Percentiles rank a stretch among this genome's conserved stretches.
phyloP scores from a whole-genome alignment of 2,329 filamentous ascomycete species.

The Penicillium thymicola region DNA sequence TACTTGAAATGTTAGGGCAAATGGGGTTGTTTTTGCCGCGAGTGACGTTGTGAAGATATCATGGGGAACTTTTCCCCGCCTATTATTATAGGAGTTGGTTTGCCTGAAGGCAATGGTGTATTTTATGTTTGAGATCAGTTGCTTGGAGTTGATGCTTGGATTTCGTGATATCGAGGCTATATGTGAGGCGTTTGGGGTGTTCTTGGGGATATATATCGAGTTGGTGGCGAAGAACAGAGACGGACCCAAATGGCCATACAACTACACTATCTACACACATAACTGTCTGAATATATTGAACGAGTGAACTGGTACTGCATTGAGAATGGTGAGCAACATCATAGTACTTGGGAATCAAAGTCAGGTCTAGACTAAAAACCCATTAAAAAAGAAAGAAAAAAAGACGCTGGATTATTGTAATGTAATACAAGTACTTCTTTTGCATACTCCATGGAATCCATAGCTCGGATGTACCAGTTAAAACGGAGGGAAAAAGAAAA shows the following conservation, averaged over 20 bases:
- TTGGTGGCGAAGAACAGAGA: too few relatives aligned
- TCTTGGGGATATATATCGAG: background rate
- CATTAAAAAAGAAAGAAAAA: constrained; percentile 12
- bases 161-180: background rate
- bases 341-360: constrained; percentile 17
- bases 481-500: constrained; percentile 10
- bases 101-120: background rate
- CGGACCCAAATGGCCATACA: too few relatives aligned
- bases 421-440: constrained; percentile 28
- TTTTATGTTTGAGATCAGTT: background rate
- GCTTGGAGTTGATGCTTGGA: background rate
- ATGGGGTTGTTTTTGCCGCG: constrained; percentile 6
- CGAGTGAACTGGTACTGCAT: constrained; percentile 8
- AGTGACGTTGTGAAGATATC: constrained; percentile 22
- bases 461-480: constrained; percentile 26
- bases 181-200: background rate
- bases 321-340: constrained; percentile 13
- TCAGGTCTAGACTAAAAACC: constrained; percentile 12
- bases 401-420: constrained; percentile 31
- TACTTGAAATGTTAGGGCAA: background rate
- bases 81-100: background rate
- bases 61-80: constrained; percentile 21
- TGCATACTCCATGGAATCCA: constrained; percentile 25
- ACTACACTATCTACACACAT: background rate
- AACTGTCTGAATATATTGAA: background rate